Conservation (phyloP, 495 filamentous ascomycete species). For the Aspergillus haitiensis region DNA sequence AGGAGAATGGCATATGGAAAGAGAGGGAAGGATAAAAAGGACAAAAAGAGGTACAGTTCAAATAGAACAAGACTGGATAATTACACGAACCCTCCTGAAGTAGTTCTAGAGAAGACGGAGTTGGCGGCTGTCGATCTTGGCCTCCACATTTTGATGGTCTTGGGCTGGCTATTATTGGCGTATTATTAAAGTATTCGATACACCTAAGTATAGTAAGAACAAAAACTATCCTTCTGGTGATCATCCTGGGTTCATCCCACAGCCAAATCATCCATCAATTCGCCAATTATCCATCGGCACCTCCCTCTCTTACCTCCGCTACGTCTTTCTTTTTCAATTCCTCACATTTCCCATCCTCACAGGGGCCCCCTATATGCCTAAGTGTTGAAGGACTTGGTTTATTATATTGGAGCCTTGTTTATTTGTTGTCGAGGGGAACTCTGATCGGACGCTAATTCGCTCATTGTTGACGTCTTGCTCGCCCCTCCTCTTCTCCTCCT, state of each 20-base stretch:
- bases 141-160: background rate
- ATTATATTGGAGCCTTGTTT: background rate
- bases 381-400: too few species aligned
- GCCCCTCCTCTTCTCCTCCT: slow-evolving; percentile 18
- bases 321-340: background rate
- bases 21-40: too few species aligned
- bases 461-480: slow-evolving; percentile 18
- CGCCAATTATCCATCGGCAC: background rate
- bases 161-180: background rate
- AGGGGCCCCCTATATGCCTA: background rate
- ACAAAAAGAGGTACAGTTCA: too few species aligned
- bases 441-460: slow-evolving; percentile 13
- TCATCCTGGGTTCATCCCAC: background rate
- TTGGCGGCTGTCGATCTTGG: slow-evolving; percentile 14
- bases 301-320: background rate
- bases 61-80: too few species aligned
- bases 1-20: too few species aligned
- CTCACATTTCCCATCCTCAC: background rate
- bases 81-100: background rate
- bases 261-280: slow-evolving; percentile 7
- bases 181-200: background rate
- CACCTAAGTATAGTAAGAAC: background rate
- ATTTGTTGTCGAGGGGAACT: slow-evolving; percentile 1
- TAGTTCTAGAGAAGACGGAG: slow-evolving; percentile 7
- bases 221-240: too few species aligned